These are phyloP conservation scores for Yueomyces sinensis DNA, from an alignment of 805 yeast species.

Conservation along the genomic window DNA sequence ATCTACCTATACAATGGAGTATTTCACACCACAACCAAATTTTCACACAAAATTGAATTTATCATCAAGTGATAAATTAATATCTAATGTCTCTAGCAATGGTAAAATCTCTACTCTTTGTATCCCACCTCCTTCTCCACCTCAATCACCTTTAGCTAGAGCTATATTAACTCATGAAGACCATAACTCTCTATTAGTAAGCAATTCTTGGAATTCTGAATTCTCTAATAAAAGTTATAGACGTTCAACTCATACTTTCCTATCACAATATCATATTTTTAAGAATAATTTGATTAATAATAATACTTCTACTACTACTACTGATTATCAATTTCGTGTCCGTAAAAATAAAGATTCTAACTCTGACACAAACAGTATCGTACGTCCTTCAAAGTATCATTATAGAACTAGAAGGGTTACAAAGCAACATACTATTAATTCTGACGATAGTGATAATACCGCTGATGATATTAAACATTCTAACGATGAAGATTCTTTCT, in stretches of 20 bases:
- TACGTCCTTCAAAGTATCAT: conserved; percentile 8
- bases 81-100: too few species aligned
- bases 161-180: background rate
- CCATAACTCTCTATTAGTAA: conserved; percentile 7
- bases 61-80: too few species aligned
- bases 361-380: too few species aligned
- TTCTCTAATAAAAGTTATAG: conserved; percentile 8
- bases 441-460: background rate
- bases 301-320: conserved; percentile 2
- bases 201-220: conserved; percentile 11
- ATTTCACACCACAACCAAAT: too few species aligned
- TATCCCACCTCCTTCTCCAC: conserved; percentile 25
- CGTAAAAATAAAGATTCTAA: background rate
- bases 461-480: background rate
- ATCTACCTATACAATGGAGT: too few species aligned
- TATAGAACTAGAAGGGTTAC: conserved; percentile 12
- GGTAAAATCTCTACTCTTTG: too few species aligned
- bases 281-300: background rate
- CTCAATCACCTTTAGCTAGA: conserved; percentile 1
- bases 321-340: too few species aligned
- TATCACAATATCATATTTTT: conserved; percentile 14
- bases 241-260: conserved; percentile 8
- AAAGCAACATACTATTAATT: background rate
- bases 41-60: too few species aligned
- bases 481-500: background rate